Evolutionary conservation across 2,329 filamentous ascomycete genomes (phyloP).

Genomic region (Verticillium alfalfae): DNA sequence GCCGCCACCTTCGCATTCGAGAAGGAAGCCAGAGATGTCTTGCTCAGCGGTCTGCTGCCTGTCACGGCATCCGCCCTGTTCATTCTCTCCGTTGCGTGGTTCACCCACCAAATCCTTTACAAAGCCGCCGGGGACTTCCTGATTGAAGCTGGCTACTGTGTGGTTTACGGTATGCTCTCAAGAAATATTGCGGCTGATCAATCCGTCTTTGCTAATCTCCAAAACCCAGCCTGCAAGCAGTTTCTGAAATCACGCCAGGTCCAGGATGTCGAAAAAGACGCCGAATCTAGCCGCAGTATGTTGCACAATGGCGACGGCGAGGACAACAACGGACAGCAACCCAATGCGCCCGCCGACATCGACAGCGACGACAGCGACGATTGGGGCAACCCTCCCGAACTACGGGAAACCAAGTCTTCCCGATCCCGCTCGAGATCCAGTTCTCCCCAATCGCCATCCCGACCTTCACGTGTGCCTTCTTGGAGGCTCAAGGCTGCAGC

Average conservation of each 20-base stretch:
- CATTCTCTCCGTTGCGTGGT: conserved; percentile 16
- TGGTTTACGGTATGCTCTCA: conserved; percentile 14
- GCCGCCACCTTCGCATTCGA: conserved; percentile 20
- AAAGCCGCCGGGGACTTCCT: conserved; percentile 15
- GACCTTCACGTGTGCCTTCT: neutral
- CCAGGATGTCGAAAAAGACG: neutral
- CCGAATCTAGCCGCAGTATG: neutral
- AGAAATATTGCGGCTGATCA: neutral
- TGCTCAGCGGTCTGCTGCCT: conserved; percentile 19
- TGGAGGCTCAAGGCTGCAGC: conserved; percentile 8
- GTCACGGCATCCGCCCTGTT: conserved; percentile 9
- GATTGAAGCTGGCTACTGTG: conserved; percentile 10
- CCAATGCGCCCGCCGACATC: neutral
- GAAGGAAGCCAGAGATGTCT: conserved; percentile 22
- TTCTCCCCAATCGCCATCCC: neutral
- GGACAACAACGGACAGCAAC: neutral
- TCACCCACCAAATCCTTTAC: conserved; percentile 17
- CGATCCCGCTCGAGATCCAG: neutral
- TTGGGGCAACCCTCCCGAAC: neutral
- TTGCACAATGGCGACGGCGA: neutral
- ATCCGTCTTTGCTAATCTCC: neutral
- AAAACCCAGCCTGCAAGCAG: neutral
- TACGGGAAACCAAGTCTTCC: neutral
- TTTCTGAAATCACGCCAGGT: neutral
- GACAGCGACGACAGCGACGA: neutral